Conservation (phyloP, 805 yeast species). For the Saturnispora diversa region DNA sequence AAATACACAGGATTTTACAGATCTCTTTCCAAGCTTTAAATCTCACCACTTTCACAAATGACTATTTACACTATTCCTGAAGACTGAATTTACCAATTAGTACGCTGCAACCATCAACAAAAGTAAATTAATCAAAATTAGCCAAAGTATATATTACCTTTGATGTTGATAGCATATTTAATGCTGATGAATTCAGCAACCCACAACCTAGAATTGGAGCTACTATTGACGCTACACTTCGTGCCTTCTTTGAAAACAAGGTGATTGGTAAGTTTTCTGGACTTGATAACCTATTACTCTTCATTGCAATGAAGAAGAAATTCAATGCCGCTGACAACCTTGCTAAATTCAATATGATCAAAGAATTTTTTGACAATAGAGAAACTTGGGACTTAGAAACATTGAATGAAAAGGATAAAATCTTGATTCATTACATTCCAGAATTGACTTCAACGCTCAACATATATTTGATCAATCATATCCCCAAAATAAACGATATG, state of each 20-base stretch:
- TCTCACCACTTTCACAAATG: too few species aligned
- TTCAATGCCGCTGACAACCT: neutral
- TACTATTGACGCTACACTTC: neutral
- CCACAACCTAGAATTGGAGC: neutral
- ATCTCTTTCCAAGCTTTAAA: too few species aligned
- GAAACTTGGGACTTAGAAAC: neutral
- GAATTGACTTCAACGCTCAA: neutral
- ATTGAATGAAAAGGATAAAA: neutral
- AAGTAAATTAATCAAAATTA: too few species aligned
- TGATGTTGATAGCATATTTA: too few species aligned
- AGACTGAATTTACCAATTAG: too few species aligned
- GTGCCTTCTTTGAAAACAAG: neutral
- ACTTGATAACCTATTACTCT: neutral
- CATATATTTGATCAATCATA: neutral
- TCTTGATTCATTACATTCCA: neutral
- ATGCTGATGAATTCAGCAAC: neutral
- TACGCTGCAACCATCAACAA: too few species aligned
- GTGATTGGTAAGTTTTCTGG: neutral
- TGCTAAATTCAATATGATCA: neutral
- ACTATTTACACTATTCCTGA: too few species aligned
- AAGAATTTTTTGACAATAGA: neutral
- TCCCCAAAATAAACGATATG: neutral
- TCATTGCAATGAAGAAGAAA: neutral
- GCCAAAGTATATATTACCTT: too few species aligned
- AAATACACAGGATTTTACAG: too few species aligned